Base-by-base conservation (phyloP, 768 basidiomycete species). In the Macrocybe gigantea region DNA sequence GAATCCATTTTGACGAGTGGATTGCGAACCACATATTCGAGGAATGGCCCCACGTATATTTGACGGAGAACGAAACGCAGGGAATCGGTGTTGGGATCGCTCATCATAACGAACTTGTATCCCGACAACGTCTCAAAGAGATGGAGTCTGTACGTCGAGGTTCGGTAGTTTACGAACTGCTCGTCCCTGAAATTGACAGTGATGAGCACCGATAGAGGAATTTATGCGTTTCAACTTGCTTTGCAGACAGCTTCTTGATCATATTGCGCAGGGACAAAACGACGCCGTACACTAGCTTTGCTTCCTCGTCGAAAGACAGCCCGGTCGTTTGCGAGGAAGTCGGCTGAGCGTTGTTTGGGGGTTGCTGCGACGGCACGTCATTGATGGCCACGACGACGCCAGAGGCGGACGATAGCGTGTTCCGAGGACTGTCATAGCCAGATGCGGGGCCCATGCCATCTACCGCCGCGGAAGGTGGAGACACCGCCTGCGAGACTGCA, bases 221-320 rank as follows among this genome's bases (percentile, higher is more conserved):
- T 5, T 8, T 33, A 32, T 32, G 29, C 13, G 38, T 33, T 37
- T 7, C 32, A 33, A 56, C 70, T 36, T 54, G 93, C 95, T 84
- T 77, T 56, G 87, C 84, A 9, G 94, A 88, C 7, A 99, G 66
- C 65, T 96, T 98, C 73, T 83, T 95, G 60, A 95, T 73, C 93
- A 98, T 95, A 64, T 92, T 93, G 47, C 92, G 71, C 56, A 99
- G 62, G 6, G 91, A 93, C 38, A 97, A 72, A 10, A 98, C 75
- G 46, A 99, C 90, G 48, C 96, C 96, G 62, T 98, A 99, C 0
- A 99, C 94, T 51, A 99, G 77, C 62, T 99, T 99, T 1, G 86
- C 85, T 65, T 99, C 95, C 64, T 99, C 96, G 60, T 99, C 96
- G 56, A 99, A 98, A 5, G 95, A 74, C 13, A 99, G 70, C 12